Conservation (phyloP, 495 filamentous ascomycete species). For the Penicillium simplicissimum region DNA sequence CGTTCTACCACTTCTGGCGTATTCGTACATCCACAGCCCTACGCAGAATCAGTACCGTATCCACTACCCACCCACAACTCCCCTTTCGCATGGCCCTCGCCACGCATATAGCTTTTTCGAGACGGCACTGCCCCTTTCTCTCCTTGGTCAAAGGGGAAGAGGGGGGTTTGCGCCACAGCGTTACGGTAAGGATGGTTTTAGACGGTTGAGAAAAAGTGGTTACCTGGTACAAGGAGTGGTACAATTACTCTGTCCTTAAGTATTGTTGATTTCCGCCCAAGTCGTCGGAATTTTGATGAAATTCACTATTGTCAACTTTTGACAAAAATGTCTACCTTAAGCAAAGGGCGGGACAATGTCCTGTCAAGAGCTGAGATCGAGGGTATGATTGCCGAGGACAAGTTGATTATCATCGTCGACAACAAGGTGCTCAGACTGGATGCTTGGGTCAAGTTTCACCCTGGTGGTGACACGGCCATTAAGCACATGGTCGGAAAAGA, state of each 20-base stretch:
- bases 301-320: not conserved
- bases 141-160: not conserved
- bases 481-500: conserved; percentile 94
- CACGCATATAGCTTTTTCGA: not conserved
- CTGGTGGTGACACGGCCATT: conserved; percentile 89
- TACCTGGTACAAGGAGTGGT: not conserved
- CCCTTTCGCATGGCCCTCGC: not conserved
- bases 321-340: not conserved
- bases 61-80: not conserved
- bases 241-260: not conserved
- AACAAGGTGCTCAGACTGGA: conserved; percentile 81
- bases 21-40: not conserved
- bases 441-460: conserved; percentile 84
- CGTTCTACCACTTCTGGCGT: not conserved
- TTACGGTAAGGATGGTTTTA: not conserved
- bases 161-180: not conserved
- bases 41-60: conserved; percentile 1
- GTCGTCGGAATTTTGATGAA: not conserved
- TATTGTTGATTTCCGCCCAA: not conserved
- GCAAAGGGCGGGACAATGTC: not conserved
- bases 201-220: not conserved
- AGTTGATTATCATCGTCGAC: conserved; percentile 76
- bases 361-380: conserved; percentile 55
- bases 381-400: conserved; percentile 80
- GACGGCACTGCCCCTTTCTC: not conserved